Base-by-base conservation (phyloP, 306 rosid species). In the Ochetophila trinervis region DNA sequence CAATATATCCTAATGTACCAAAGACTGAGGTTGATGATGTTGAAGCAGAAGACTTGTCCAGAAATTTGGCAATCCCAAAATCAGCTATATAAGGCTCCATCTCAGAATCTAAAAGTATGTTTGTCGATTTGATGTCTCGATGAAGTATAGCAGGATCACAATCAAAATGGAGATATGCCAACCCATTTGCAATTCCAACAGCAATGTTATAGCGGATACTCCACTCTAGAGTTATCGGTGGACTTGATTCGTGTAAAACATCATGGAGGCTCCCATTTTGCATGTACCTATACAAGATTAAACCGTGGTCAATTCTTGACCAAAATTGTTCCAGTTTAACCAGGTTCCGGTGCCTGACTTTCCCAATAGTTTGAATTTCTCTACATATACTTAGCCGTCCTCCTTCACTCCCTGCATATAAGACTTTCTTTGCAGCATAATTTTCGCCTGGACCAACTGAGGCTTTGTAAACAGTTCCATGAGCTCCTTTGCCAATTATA, bases 201-300 rank as follows among this genome's bases (percentile, higher is more conserved):
- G 95, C 93, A 65, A 89, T 87, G 76, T 78, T 82, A 53, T 85
- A 68, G 24, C 95, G 87, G 8, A 80, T 76, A 52, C 44, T 68
- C 96, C 98, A 92, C 66, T 82, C 80, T 23, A 92, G 77, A 44
- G 70, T 45, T 13, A 44, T 73, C 27, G 62, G 70, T 17, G 91
- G 92, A 37, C 49, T 53, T 56, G 65, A 79, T 77, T 75, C 87
- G 51, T 87, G 92, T 70, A 89, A 65, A 10, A 74, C 84, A 72
- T 92, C 95, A 63, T 92, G 78, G 49, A 91, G 93, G 82, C 97
- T 88, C 45, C 97, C 97, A 75, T 91, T 88, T 68, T 75, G 74
- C 96, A 88, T 81, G 85, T 81, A 86, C 45, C 17, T 60, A 18
- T 92, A 92, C 80, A 87, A 68, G 70, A 92, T 75, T 19, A 92